Percentiles rank a stretch among this genome's conserved stretches.
Evolutionary conservation across 352 stramenopile species (phyloP).

Genomic region (Phytophthora capsici): DNA sequence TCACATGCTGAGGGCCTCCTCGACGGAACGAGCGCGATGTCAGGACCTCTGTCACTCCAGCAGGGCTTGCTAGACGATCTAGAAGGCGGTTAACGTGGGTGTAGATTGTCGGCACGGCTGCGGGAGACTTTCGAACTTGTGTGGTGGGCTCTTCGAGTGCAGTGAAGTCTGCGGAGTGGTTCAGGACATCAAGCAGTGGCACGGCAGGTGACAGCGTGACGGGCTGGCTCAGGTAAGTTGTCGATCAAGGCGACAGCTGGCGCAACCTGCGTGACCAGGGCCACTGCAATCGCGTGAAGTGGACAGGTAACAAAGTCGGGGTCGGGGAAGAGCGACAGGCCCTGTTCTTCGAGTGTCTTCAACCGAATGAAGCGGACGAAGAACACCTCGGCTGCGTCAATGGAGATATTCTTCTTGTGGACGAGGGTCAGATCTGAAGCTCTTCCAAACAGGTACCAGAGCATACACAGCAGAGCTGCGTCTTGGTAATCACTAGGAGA

Average conservation of each 20-base stretch:
- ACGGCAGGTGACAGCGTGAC: not conserved
- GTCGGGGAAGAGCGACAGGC: constrained; percentile 30
- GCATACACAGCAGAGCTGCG: too few relatives aligned
- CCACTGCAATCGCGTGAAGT: constrained; percentile 19
- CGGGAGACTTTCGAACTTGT: not conserved
- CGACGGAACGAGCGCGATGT: constrained; percentile 34
- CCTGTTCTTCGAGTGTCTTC: constrained; percentile 39
- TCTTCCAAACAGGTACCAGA: not conserved
- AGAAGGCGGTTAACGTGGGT: constrained; percentile 34
- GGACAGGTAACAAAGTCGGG: constrained; percentile 17
- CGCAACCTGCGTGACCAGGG: not conserved
- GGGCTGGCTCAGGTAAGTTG: constrained; percentile 6
- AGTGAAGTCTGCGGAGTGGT: not conserved
- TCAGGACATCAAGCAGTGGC: not conserved
- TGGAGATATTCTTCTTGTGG: constrained; percentile 6
- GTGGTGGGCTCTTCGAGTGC: not conserved
- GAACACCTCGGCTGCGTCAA: constrained; percentile 18
- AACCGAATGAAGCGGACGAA: constrained; percentile 30
- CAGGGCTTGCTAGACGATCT: not conserved
- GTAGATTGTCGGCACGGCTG: constrained; percentile 1
- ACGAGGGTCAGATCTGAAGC: not conserved
- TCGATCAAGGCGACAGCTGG: constrained; percentile 3
- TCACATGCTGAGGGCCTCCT: constrained; percentile 21
- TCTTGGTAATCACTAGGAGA: too few relatives aligned
- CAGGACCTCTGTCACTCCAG: constrained; percentile 16